Percentiles rank a stretch among this genome's conserved stretches.
Evolutionary conservation across 495 filamentous ascomycete species (phyloP).

Genomic region (Hypoxylon subgilvum): DNA sequence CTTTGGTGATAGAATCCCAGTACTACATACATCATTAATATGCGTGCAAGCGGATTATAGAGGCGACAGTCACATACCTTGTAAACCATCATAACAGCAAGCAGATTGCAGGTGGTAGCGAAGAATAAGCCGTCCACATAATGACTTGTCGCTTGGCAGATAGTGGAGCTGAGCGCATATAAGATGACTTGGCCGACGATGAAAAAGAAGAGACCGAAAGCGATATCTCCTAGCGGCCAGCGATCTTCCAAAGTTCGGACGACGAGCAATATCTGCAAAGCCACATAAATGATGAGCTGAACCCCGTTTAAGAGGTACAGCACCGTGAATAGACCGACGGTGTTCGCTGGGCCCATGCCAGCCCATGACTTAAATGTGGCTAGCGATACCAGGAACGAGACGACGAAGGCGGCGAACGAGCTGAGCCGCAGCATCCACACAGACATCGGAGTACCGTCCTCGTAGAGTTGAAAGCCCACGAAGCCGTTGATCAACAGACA

Average conservation of each 20-base stretch:
- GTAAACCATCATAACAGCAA: constrained; percentile 99
- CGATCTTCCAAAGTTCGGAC: constrained; percentile 89
- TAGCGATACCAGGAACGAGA: constrained; percentile 85
- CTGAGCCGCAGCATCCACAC: constrained; percentile 87
- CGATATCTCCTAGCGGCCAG: constrained; percentile 93
- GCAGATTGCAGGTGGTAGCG: constrained; percentile 88
- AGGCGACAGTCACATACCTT: constrained; percentile 67
- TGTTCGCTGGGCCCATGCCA: constrained; percentile 82
- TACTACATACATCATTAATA: constrained; percentile 61
- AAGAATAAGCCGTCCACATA: constrained; percentile 97
- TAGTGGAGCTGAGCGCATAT: constrained; percentile 83
- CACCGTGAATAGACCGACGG: constrained; percentile 87
- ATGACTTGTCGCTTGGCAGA: constrained; percentile 86
- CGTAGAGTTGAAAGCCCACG: constrained; percentile 97
- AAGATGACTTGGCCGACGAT: constrained; percentile 90
- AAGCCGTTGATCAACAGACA: constrained; percentile 96
- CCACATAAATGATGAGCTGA: constrained; percentile 82
- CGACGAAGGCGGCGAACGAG: constrained; percentile 80
- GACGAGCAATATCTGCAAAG: constrained; percentile 86
- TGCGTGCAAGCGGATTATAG: neutral
- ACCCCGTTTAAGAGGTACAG: constrained; percentile 91
- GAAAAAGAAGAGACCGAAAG: constrained; percentile 91
- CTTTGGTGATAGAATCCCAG: constrained; percentile 99
- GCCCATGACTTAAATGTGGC: constrained; percentile 94
- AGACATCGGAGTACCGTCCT: constrained; percentile 94